Conservation (phyloP, 495 filamentous ascomycete genomes). For the Bacidia rubella region DNA sequence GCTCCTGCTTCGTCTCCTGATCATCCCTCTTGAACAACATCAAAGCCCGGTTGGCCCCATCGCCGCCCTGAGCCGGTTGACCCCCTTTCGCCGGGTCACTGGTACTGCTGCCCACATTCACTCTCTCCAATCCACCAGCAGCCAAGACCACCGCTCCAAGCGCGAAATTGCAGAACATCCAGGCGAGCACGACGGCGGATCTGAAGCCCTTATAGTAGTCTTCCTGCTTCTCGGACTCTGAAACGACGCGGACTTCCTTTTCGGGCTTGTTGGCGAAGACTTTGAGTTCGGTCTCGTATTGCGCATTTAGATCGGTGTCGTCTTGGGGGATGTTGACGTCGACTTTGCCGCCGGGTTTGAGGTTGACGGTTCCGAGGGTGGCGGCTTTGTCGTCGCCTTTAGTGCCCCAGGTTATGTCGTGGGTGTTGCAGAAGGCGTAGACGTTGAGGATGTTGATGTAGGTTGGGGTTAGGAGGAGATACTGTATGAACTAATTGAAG, state of each 20-base stretch:
- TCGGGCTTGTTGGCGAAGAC: conserved; percentile 60
- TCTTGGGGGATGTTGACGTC: conserved; percentile 87
- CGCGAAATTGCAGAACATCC: conserved; percentile 94
- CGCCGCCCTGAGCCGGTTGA: neutral
- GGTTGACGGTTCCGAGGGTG: conserved; percentile 64
- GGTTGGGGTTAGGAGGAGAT: conserved; percentile 84
- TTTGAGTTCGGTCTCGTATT: conserved; percentile 76
- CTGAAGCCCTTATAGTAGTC: conserved; percentile 98
- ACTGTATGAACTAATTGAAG: conserved; percentile 62
- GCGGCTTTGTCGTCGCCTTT: conserved; percentile 87
- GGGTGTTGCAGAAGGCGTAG: conserved; percentile 96
- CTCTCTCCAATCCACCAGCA: conserved; percentile 62
- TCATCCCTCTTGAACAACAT: neutral
- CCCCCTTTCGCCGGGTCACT: neutral
- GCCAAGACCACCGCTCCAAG: conserved; percentile 79
- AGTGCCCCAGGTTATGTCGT: conserved; percentile 95
- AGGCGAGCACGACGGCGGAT: conserved; percentile 77
- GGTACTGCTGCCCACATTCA: conserved; percentile 35
- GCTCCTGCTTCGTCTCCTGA: conserved; percentile 26
- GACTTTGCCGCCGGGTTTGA: conserved; percentile 85
- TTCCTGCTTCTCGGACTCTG: conserved; percentile 71
- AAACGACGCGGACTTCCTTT: conserved; percentile 47
- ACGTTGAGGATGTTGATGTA: conserved; percentile 97
- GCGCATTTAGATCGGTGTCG: conserved; percentile 72
- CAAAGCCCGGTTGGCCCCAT: neutral